Base-by-base conservation (phyloP, 805 yeast species). In the Metschnikowia anglica region DNA sequence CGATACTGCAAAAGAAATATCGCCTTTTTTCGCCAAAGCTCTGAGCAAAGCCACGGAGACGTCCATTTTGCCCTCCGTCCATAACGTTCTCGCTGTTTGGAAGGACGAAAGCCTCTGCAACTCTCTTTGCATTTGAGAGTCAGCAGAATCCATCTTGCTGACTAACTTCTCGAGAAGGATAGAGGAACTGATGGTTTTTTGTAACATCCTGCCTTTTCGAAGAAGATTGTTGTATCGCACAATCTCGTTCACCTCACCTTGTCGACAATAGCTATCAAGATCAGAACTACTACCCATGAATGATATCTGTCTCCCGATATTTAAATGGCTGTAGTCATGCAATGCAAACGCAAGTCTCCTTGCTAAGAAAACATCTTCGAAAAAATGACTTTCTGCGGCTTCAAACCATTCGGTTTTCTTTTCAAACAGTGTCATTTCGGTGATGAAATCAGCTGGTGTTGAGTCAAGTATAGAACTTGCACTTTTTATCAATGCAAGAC, bases 71-170 rank as follows among this genome's bases (percentile, higher is more conserved):
- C 80, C 79, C 41, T 77, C 78, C 0, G 64, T 61, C 95, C 96
- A 87, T 20, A 85, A 65, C 0, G 85, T 74, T 5, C 67, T 61
- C 0, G 96, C 88, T 0, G 79, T 58, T 33, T 79, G 79, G 49
- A 40, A 51, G 47, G 37, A 53, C 23, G 49, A 57, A 13, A 41
- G 46, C 33, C 41, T 47, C 10, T 29, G 42, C 11, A 51, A 44
- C 12, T 29, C 24, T 17, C 2, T 57, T 38, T 23, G 23, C 24
- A 55, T 46, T 21, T 56, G 51, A 0, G 47, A 1, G 4, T 40
- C 24, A 5, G 17, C 15, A 11, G 41, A 15, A 6, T 26, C 33
- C 13, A 19, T 5, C 5, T 17, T 32, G 5, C 61, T 60, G 3
- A 66, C 58, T 15, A 77, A 47, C 21, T 65, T 60, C 37, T 73